Evolutionary conservation across 441 rosid genomes (phyloP).

Genomic region (Populus hybrid): DNA sequence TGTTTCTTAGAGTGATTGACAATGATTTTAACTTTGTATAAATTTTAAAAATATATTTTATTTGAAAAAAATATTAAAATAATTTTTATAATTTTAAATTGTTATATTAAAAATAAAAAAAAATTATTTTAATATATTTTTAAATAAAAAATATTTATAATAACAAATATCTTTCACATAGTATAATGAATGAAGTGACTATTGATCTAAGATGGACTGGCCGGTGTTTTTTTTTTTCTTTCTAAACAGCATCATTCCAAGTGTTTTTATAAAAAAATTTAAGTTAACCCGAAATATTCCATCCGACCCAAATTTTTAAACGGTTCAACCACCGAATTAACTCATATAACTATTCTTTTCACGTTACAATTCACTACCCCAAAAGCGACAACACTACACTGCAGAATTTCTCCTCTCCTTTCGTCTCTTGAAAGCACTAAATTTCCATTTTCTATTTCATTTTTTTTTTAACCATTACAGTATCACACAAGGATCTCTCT

Average conservation of each 20-base stretch:
- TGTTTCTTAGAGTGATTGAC: too few species aligned
- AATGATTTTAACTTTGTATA: slow-evolving; percentile 1
- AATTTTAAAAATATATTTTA: not conserved
- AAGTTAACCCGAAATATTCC: not conserved
- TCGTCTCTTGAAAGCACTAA: too few species aligned
- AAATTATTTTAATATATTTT: too few species aligned
- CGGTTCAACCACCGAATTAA: not conserved
- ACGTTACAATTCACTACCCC: not conserved
- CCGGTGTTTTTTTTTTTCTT: too few species aligned
- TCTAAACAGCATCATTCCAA: too few species aligned
- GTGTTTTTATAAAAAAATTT: too few species aligned
- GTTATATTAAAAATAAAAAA: too few species aligned
- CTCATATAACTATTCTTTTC: not conserved
- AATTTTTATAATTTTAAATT: too few species aligned
- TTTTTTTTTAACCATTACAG: not conserved
- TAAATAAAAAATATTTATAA: too few species aligned
- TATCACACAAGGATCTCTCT: not conserved
- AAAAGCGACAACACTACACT: not conserved
- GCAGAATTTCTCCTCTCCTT: not conserved
- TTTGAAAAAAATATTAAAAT: too few species aligned
- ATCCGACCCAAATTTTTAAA: too few species aligned
- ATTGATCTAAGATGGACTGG: not conserved
- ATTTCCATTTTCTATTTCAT: not conserved
- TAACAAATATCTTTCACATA: too few species aligned
- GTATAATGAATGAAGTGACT: not conserved